Base-by-base conservation (phyloP, 768 basidiomycete species). In the Agrocybe pediades region DNA sequence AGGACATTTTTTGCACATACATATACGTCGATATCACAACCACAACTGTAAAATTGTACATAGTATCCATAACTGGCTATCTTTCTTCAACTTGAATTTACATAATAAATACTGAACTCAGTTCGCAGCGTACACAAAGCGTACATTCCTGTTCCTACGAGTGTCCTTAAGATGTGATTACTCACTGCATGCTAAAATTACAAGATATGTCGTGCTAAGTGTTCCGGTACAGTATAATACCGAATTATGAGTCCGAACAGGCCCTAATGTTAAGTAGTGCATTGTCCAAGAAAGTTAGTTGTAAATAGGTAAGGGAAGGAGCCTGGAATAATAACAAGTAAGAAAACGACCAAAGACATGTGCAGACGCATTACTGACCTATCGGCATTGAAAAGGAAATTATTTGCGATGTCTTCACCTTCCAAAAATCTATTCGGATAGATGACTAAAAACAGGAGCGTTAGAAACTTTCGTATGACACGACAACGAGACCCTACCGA, bases 321-420 rank as follows among this genome's bases (percentile, higher is more conserved):
- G 58, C 61, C 90, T 87, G 52, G 17, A 49, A 26, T n/a, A 16
- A 21, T 24, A n/a, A 36, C n/a, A 20, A 33, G 17, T 23, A 21
- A 23, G 17, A 39, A 24, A 25, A 59, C 15, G 54, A 20, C 17
- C 9, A 33, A 6, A 19, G 40, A 21, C 9, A 8, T 17, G 6
- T 27, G 65, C 78, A 54, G 58, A 87, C 87, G 29, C 9, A 13
- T 24, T 42, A 66, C 79, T 54, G 57, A 87, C 89, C 81, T 79
- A 65, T 96, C 95, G 24, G 92, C 83, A 64, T 90, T 92, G 73
- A 96, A 96, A 55, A 97, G 72, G 75, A 97, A 96, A 68, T 98
- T 98, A 59, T 95, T 88, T 6, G 89, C 87, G 1, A 84, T 77
- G 65, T 96, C 93, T 71, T 98, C 95, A n/a, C 84, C 90, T 69